phyloP scores from a whole-genome alignment of 2,329 filamentous ascomycete species.

The Cercospora citrullina region DNA sequence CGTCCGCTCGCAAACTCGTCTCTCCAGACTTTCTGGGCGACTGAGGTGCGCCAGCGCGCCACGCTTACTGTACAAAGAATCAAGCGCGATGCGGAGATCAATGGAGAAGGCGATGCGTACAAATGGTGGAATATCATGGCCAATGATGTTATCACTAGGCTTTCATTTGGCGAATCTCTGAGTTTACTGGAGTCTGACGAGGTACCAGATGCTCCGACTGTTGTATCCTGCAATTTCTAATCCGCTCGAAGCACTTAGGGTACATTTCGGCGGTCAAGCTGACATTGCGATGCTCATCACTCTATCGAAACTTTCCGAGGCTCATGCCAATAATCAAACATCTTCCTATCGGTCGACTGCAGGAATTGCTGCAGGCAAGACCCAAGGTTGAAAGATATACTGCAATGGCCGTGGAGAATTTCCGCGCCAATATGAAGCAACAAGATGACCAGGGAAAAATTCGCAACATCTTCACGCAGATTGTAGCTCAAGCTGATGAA shows the following conservation, averaged over 20 bases:
- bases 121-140: constrained; percentile 45
- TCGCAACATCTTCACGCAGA: constrained; percentile 26
- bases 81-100: constrained; percentile 29
- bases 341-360: constrained; percentile 21
- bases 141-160: constrained; percentile 41
- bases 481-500: constrained; percentile 25
- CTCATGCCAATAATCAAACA: constrained; percentile 22
- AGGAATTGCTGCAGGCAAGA: constrained; percentile 22
- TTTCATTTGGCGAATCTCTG: constrained; percentile 44
- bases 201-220: constrained; percentile 2
- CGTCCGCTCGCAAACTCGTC: constrained; percentile 39
- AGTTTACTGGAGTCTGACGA: constrained; percentile 36
- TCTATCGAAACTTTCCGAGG: constrained; percentile 24
- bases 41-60: constrained; percentile 38
- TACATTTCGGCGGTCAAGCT: constrained; percentile 25
- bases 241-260: constrained; percentile 12
- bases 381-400: constrained; percentile 25
- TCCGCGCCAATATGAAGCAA: constrained; percentile 14
- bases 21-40: constrained; percentile 40
- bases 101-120: constrained; percentile 40
- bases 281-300: constrained; percentile 22
- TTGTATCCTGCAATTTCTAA: background rate
- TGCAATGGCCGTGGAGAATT: constrained; percentile 23
- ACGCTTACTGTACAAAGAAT: constrained; percentile 38
- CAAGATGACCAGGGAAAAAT: constrained; percentile 8